Evolutionary conservation across 331 rosid genomes (phyloP).

Genomic region (Pyracantha coccinea): DNA sequence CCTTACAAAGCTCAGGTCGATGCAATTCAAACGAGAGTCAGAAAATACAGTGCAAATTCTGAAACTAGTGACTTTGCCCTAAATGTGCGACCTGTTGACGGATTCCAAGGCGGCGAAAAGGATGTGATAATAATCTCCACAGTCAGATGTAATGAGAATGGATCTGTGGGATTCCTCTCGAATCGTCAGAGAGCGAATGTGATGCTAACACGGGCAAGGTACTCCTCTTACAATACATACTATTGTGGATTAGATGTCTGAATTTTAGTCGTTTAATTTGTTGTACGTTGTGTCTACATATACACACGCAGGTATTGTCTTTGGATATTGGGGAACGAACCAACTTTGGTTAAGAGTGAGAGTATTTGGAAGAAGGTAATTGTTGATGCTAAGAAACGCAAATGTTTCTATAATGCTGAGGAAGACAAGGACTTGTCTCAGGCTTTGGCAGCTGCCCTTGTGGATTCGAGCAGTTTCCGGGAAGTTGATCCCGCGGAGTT

Average conservation of each 20-base stretch:
- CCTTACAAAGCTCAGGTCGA: slow-evolving; percentile 45
- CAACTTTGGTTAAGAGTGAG: slow-evolving; percentile 27
- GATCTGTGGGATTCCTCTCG: slow-evolving; percentile 43
- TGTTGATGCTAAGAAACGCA: slow-evolving; percentile 29
- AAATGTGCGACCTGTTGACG: slow-evolving; percentile 44
- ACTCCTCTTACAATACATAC: neutral
- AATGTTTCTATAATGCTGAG: slow-evolving; percentile 38
- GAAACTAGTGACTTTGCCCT: slow-evolving; percentile 9
- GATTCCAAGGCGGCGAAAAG: slow-evolving; percentile 58
- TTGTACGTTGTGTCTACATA: neutral
- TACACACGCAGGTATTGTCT: slow-evolving; percentile 32
- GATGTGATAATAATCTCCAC: slow-evolving; percentile 58
- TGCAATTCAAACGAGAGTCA: slow-evolving; percentile 31
- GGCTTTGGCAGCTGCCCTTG: slow-evolving; percentile 13
- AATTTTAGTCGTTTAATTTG: neutral
- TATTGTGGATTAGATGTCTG: neutral
- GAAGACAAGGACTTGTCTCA: slow-evolving; percentile 29
- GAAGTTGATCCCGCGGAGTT: slow-evolving; percentile 22
- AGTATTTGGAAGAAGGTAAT: slow-evolving; percentile 31
- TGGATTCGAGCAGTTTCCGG: neutral
- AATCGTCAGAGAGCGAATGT: slow-evolving; percentile 50
- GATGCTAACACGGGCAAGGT: slow-evolving; percentile 60
- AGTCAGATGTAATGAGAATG: slow-evolving; percentile 41
- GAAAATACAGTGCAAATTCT: slow-evolving; percentile 6
- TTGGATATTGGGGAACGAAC: slow-evolving; percentile 41